phyloP scores from a whole-genome alignment of 2,329 filamentous ascomycete genomes.

The Fusarium udum region DNA sequence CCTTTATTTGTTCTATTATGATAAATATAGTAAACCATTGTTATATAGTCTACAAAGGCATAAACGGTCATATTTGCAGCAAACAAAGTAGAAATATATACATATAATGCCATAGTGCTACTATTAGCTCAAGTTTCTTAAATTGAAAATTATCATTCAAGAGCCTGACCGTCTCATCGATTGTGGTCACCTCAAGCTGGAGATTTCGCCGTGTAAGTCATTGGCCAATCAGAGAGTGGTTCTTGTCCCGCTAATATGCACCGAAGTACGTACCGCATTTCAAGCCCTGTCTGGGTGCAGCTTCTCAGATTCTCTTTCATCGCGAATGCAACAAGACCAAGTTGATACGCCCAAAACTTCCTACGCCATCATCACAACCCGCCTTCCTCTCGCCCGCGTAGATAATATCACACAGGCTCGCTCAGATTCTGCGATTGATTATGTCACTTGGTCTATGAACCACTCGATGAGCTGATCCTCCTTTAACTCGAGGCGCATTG shows the following conservation, averaged over 20 bases:
- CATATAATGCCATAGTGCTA: background rate
- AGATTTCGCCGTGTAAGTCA: conserved; percentile 1
- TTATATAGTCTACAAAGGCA: too few relatives aligned
- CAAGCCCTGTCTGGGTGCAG: background rate
- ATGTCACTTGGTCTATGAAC: conserved; percentile 40
- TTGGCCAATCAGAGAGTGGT: conserved; percentile 1
- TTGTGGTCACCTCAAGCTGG: background rate
- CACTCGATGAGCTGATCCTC: conserved; percentile 44
- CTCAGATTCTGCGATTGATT: conserved; percentile 31
- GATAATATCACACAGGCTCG: background rate
- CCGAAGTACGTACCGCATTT: conserved; percentile 19
- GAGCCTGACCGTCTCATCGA: background rate
- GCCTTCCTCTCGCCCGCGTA: conserved; percentile 6
- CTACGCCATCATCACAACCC: conserved; percentile 14
- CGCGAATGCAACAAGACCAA: conserved; percentile 37
- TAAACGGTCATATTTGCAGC: background rate
- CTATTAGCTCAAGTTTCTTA: background rate
- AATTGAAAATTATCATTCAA: background rate
- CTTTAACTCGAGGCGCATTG: conserved; percentile 45
- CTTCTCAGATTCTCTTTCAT: conserved; percentile 34
- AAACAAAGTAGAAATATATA: background rate
- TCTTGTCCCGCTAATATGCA: background rate
- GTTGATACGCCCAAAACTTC: conserved; percentile 30
- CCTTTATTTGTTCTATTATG: background rate
- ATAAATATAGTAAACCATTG: too few relatives aligned